Evolutionary conservation across 345 rosid species (phyloP), one percentile per base, ranked within the genome.

Genomic region (Bruguiera parviflora): DNA sequence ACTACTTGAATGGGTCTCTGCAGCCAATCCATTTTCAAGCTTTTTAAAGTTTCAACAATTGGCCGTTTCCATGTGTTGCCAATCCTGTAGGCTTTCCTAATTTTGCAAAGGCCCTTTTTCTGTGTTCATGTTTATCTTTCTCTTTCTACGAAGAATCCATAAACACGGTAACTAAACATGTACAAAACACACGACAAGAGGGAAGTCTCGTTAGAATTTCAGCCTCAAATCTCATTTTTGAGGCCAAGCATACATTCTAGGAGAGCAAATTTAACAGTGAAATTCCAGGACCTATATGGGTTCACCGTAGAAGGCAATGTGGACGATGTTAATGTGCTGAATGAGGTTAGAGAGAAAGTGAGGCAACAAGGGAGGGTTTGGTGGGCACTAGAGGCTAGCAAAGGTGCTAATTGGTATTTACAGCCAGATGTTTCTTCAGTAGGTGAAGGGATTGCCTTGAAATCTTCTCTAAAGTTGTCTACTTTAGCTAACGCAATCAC

Each of bases 371-470:
- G 97, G 58, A 79, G 96, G 18, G 96, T 96, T 37, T 96, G 99
- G 99, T 96, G 99, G 99, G 88, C 90, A 15, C 71, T 96, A 18
- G 99, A 96, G 84, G 98, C 99, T 32, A 96, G 92, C 86, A 96
- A 96, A 79, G 99, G 99, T 28, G 96, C 98, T 25, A 96, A 96
- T 77, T 96, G 99, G 99, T 96, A 96, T 79, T 81, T 92, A 79
- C 95, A 84, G 75, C 98, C 94, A 0, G 89, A 87, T 66, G 72
- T 88, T 74, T 77, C 90, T 32, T 80, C 85, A 19, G 68, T 85
- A 57, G 67, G 81, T 0, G 89, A 85, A 68, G 97, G 97, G n/a
- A 84, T 92, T 80, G 90, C 83, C 13, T 78, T 90, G 70, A 96
- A 92, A 73, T 83, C 98, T 1, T 96, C 99, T 28, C 87, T 96